Conservation (phyloP, 192 early-diverging fungal species). For the Powellomyces hirtus region DNA sequence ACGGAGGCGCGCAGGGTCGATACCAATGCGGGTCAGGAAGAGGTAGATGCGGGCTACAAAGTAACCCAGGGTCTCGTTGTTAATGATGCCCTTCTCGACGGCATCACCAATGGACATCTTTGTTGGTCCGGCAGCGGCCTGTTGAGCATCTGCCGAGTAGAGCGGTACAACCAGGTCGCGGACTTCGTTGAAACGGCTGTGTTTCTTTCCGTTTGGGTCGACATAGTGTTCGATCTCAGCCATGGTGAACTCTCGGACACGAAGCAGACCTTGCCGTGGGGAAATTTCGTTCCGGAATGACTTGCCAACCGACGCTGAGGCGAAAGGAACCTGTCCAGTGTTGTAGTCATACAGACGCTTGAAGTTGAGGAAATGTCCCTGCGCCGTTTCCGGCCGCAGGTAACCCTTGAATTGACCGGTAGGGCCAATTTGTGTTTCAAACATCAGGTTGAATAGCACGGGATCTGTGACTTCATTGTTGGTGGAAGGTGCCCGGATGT, state of each 20-base stretch:
- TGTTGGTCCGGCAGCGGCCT: constrained; percentile 71
- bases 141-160: constrained; percentile 74
- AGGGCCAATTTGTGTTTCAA: constrained; percentile 95
- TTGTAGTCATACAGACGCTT: constrained; percentile 95
- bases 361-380: constrained; percentile 99
- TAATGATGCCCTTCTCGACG: constrained; percentile 77
- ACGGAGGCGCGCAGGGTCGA: constrained; percentile 78
- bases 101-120: constrained; percentile 88
- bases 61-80: constrained; percentile 99
- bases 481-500: constrained; percentile 88
- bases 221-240: constrained; percentile 99
- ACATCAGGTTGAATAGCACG: constrained; percentile 98
- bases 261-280: constrained; percentile 88
- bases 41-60: constrained; percentile 93
- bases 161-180: constrained; percentile 73
- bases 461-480: constrained; percentile 89
- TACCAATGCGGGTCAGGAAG: constrained; percentile 88
- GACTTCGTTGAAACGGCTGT: constrained; percentile 86
- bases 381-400: constrained; percentile 98
- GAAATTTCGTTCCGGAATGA: constrained; percentile 99
- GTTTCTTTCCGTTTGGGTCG: constrained; percentile 88
- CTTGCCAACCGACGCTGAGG: constrained; percentile 95
- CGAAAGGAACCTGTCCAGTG: constrained; percentile 98
- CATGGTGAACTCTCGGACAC: constrained; percentile 98
- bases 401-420: constrained; percentile 93